Conservation (phyloP, 768 basidiomycete species). For the Suillus subluteus region DNA sequence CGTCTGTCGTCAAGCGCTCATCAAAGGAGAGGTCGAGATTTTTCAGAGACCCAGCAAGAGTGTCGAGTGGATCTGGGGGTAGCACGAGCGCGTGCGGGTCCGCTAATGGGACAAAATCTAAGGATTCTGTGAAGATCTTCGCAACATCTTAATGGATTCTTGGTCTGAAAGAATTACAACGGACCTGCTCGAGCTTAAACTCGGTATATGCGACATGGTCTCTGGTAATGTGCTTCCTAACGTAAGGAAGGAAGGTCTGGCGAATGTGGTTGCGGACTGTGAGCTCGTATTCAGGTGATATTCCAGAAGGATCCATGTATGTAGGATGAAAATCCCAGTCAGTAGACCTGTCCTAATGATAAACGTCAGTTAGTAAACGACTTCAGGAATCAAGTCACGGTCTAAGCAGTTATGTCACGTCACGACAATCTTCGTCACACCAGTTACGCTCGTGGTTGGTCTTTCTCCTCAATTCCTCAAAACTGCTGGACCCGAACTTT, state of each 20-base stretch:
- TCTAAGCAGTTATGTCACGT: neutral
- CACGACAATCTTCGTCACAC: neutral
- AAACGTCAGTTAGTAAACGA: neutral
- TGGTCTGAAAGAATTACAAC: conserved; percentile 2
- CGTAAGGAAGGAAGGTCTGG: conserved; percentile 57
- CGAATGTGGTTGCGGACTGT: conserved; percentile 51
- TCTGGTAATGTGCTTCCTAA: conserved; percentile 52
- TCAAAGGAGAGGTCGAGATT: conserved; percentile 44
- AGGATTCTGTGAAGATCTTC: conserved; percentile 46
- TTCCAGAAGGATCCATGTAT: conserved; percentile 10
- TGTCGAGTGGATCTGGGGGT: conserved; percentile 58
- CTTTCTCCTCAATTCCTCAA: neutral
- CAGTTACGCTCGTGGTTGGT: neutral
- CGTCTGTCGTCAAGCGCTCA: conserved; percentile 45
- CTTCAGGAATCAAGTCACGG: neutral
- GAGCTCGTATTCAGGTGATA: conserved; percentile 22
- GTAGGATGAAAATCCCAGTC: conserved; percentile 39
- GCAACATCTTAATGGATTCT: neutral
- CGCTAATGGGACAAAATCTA: conserved; percentile 47
- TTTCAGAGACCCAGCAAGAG: conserved; percentile 39
- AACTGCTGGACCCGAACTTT: neutral
- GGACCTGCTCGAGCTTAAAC: conserved; percentile 49
- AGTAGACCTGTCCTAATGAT: conserved; percentile 4
- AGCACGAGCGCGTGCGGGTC: conserved; percentile 56
- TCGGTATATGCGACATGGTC: conserved; percentile 61